A percentile compares a stretch with the other conserved stretches of the same genome.
phyloP scores from a whole-genome alignment of 1,284 basidiomycete genomes.

The Sporisorium sorghi region DNA sequence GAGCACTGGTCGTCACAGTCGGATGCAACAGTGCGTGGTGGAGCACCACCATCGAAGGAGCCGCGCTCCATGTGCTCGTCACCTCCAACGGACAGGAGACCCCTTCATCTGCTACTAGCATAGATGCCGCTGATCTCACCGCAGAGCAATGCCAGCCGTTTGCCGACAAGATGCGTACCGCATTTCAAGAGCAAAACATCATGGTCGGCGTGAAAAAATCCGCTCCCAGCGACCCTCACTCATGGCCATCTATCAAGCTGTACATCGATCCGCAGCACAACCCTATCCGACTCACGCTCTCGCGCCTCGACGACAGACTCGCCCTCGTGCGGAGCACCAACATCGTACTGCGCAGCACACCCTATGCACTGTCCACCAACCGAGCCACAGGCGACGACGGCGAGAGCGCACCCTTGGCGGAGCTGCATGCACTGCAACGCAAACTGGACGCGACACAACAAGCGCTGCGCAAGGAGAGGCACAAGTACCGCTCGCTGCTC shows the following conservation, averaged over 20 bases:
- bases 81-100: not conserved
- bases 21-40: slow-evolving; percentile 33
- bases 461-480: slow-evolving; percentile 38
- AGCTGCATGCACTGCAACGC: slow-evolving; percentile 13
- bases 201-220: slow-evolving; percentile 14
- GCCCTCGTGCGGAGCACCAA: slow-evolving; percentile 16
- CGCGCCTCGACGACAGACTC: not conserved
- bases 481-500: slow-evolving; percentile 52
- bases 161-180: slow-evolving; percentile 5
- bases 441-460: slow-evolving; percentile 31
- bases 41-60: slow-evolving; percentile 3
- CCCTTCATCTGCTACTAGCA: not conserved
- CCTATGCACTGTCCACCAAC: too few relatives aligned
- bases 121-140: not conserved
- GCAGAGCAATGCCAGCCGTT: slow-evolving; percentile 6
- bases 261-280: slow-evolving; percentile 16
- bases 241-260: slow-evolving; percentile 20
- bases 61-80: not conserved
- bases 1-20: slow-evolving; percentile 2
- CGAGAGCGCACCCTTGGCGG: slow-evolving; percentile 2
- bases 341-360: slow-evolving; percentile 1
- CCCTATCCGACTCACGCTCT: slow-evolving; percentile 17
- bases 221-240: not conserved
- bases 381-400: too few relatives aligned
- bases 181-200: slow-evolving; percentile 17